These are phyloP conservation scores for Dendrostoma leiphaemia DNA, from an alignment of 2,329 filamentous ascomycete species.

Conservation along the genomic window DNA sequence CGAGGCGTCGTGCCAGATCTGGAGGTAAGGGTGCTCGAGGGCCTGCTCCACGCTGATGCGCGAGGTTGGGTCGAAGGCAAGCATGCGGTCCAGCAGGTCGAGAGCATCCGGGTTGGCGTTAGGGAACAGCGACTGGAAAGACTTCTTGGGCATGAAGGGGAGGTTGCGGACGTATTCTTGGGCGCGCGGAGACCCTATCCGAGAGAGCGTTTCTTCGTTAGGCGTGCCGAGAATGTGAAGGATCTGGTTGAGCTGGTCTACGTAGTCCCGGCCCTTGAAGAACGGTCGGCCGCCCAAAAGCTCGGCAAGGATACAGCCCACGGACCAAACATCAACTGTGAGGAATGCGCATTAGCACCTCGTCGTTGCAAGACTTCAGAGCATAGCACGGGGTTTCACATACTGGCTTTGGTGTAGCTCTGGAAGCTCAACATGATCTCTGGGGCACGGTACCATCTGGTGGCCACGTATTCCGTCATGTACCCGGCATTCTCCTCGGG, in stretches of 20 bases:
- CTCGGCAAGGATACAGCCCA: constrained; percentile 96
- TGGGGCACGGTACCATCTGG: constrained; percentile 89
- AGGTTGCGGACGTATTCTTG: constrained; percentile 98
- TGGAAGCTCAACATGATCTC: constrained; percentile 99
- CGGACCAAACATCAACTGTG: constrained; percentile 98
- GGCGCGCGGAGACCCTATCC: constrained; percentile 91
- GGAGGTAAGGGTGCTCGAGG: constrained; percentile 91
- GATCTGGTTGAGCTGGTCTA: constrained; percentile 99
- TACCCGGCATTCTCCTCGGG: constrained; percentile 98
- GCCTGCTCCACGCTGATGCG: constrained; percentile 94
- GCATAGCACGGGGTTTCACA: constrained; percentile 40
- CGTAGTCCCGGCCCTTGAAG: constrained; percentile 98
- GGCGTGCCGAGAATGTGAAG: constrained; percentile 96
- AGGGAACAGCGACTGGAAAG: constrained; percentile 85
- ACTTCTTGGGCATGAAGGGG: constrained; percentile 89
- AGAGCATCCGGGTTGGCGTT: constrained; percentile 94
- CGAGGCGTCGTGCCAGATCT: constrained; percentile 97
- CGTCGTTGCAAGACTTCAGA: constrained; percentile 2
- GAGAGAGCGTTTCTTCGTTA: constrained; percentile 87
- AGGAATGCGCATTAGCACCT: constrained; percentile 14
- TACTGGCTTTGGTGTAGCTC: constrained; percentile 99
- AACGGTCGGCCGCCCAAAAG: constrained; percentile 94
- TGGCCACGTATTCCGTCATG: constrained; percentile 99
- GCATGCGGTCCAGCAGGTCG: constrained; percentile 93
- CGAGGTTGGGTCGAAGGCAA: constrained; percentile 91